Evolutionary conservation across 2,329 filamentous ascomycete species (phyloP).

Genomic region (Xylaria sp.): DNA sequence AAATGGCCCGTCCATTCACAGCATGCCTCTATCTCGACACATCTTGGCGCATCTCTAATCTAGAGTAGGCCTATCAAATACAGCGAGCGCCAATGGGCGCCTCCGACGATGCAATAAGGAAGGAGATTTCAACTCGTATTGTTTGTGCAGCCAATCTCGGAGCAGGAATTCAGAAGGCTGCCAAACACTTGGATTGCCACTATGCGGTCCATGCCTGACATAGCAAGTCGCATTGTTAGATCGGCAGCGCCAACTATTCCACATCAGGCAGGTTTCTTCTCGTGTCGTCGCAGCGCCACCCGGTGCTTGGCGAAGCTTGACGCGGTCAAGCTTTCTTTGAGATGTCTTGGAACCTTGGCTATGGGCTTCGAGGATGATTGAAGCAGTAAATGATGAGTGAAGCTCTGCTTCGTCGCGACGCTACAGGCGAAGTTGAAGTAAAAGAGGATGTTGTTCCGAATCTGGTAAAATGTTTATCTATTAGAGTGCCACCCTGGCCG

Average conservation of each 20-base stretch:
- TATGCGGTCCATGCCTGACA: slow-evolving; percentile 36
- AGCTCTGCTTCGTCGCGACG: not conserved
- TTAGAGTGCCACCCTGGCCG: not conserved
- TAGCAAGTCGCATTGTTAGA: slow-evolving; percentile 32
- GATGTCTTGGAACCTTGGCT: slow-evolving; percentile 31
- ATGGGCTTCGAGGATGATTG: slow-evolving; percentile 6
- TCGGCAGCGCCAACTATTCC: slow-evolving; percentile 26
- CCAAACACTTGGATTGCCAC: slow-evolving; percentile 21
- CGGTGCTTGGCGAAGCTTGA: slow-evolving; percentile 36
- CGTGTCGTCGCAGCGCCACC: slow-evolving; percentile 26
- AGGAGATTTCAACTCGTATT: slow-evolving; percentile 30
- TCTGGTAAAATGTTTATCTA: not conserved
- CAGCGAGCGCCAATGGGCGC: slow-evolving; percentile 28
- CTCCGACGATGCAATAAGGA: slow-evolving; percentile 38
- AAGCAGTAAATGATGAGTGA: not conserved
- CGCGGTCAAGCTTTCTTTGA: slow-evolving; percentile 33
- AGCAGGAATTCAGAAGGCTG: slow-evolving; percentile 4
- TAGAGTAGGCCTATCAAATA: slow-evolving; percentile 22
- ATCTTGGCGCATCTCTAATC: slow-evolving; percentile 34
- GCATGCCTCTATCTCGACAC: slow-evolving; percentile 30
- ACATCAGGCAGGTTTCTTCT: slow-evolving; percentile 36
- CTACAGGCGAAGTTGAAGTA: not conserved
- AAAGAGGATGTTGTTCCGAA: slow-evolving; percentile 6
- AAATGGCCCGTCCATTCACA: slow-evolving; percentile 29
- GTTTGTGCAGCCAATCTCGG: slow-evolving; percentile 31